phyloP scores from a whole-genome alignment of 768 basidiomycete species.

The Candolleomyces eurysporus region DNA sequence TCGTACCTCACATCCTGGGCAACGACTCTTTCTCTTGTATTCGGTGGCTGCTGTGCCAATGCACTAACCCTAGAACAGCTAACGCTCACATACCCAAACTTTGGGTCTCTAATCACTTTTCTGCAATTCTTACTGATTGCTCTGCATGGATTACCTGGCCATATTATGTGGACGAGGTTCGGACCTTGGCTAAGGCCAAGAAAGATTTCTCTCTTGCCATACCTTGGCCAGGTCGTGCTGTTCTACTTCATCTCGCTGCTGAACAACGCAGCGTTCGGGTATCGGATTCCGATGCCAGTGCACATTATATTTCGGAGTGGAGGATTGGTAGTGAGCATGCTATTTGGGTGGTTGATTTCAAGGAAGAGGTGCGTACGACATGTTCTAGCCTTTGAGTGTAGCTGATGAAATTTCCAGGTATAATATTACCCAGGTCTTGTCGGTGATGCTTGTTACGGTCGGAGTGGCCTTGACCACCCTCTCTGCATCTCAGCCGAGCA shows the following conservation, averaged over 20 bases:
- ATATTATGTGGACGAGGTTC: constrained; percentile 48
- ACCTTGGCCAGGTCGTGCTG: constrained; percentile 76
- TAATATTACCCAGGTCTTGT: constrained; percentile 52
- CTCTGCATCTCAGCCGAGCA: constrained; percentile 53
- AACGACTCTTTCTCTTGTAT: constrained; percentile 68
- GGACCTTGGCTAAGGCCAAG: constrained; percentile 60
- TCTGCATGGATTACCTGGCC: constrained; percentile 66
- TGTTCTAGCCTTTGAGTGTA: not conserved
- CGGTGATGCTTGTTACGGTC: constrained; percentile 77
- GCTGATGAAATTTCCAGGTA: constrained; percentile 13
- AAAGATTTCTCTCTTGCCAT: constrained; percentile 67
- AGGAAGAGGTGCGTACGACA: constrained; percentile 53
- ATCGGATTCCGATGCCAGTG: constrained; percentile 83
- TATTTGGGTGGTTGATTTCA: constrained; percentile 68
- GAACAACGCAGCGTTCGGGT: constrained; percentile 91
- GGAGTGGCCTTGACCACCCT: constrained; percentile 82
- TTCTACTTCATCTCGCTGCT: constrained; percentile 79
- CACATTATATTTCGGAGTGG: constrained; percentile 95
- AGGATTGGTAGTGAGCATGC: constrained; percentile 80
- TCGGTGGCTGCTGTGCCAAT: constrained; percentile 93
- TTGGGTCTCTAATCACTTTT: constrained; percentile 84
- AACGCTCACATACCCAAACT: constrained; percentile 62
- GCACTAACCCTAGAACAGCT: constrained; percentile 76
- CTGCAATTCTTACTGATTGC: constrained; percentile 82
- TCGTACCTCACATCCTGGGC: constrained; percentile 41